A percentile compares a stretch with the other conserved stretches of the same genome.
These are phyloP conservation scores for Salix udensis DNA, from an alignment of 345 rosid genomes.

Conservation along the genomic window DNA sequence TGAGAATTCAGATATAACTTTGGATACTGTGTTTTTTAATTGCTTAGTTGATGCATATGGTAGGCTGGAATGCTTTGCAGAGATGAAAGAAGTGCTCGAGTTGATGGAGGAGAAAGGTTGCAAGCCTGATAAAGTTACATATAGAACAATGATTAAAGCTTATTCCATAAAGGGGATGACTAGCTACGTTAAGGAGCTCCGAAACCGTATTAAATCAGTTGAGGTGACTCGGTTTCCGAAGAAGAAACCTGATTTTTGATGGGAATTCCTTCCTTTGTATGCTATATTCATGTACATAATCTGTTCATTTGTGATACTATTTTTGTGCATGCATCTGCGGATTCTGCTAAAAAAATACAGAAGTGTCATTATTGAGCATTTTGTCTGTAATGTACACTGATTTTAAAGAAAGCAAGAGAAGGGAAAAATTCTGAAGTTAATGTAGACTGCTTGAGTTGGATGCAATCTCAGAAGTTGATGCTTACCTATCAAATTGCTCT, in stretches of 20 bases:
- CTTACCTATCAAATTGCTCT: background rate
- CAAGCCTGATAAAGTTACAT: conserved; percentile 73
- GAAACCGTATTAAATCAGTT: conserved; percentile 31
- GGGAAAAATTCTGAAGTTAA: background rate
- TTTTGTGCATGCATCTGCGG: background rate
- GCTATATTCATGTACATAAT: conserved; percentile 8
- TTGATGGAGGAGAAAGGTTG: conserved; percentile 65
- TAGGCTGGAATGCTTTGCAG: conserved; percentile 72
- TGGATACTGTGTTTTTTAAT: conserved; percentile 79
- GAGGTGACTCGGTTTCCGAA: conserved; percentile 27
- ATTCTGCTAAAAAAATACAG: too few species aligned
- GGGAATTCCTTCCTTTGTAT: conserved; percentile 3
- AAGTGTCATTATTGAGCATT: background rate
- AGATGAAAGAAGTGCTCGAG: conserved; percentile 81
- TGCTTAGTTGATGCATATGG: conserved; percentile 91
- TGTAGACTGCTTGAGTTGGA: background rate
- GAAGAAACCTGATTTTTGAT: conserved; percentile 53
- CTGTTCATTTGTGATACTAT: background rate
- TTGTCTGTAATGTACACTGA: background rate
- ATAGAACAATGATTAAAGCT: conserved; percentile 80
- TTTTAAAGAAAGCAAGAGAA: background rate
- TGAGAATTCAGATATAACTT: conserved; percentile 66
- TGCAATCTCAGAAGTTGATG: background rate
- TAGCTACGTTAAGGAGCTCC: conserved; percentile 60
- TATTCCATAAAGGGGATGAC: conserved; percentile 63